Conservation (phyloP, 2,329 filamentous ascomycete species). For the Nigrospora oryzae region DNA sequence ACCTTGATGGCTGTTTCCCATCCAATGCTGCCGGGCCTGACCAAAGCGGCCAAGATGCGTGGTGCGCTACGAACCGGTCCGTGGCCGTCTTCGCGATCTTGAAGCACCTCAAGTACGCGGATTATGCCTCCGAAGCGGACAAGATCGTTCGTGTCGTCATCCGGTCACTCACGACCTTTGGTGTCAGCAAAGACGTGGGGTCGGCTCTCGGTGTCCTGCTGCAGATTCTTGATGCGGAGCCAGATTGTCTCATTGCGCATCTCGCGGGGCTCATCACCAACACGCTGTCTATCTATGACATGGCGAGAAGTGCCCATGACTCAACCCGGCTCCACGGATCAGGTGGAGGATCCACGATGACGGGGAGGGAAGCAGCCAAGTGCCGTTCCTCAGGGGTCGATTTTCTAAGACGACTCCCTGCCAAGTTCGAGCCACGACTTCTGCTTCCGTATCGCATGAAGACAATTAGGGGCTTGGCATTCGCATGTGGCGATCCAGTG, state of each 20-base stretch:
- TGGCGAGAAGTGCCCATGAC: conserved; percentile 13
- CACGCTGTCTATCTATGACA: conserved; percentile 26
- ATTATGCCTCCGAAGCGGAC: conserved; percentile 43
- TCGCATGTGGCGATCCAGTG: conserved; percentile 44
- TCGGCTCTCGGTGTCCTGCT: conserved; percentile 40
- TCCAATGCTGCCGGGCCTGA: background rate
- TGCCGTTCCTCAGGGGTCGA: conserved; percentile 39
- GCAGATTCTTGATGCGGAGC: conserved; percentile 35
- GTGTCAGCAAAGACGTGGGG: conserved; percentile 32
- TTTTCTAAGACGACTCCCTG: conserved; percentile 38
- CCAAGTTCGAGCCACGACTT: conserved; percentile 36
- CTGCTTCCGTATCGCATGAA: conserved; percentile 33
- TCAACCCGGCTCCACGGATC: conserved; percentile 2
- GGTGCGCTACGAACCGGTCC: conserved; percentile 30
- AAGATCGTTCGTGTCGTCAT: conserved; percentile 41
- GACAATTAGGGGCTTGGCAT: conserved; percentile 37
- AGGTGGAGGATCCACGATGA: conserved; percentile 3
- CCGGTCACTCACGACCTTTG: conserved; percentile 32
- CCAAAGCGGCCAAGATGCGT: conserved; percentile 9
- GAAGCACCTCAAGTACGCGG: conserved; percentile 37
- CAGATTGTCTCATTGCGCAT: conserved; percentile 36
- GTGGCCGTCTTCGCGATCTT: conserved; percentile 40
- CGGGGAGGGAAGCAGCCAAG: conserved; percentile 9
- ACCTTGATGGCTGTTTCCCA: conserved; percentile 31
- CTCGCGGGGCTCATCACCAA: conserved; percentile 39